phyloP scores from a whole-genome alignment of 495 filamentous ascomycete genomes.

The Trichoderma reesei region DNA sequence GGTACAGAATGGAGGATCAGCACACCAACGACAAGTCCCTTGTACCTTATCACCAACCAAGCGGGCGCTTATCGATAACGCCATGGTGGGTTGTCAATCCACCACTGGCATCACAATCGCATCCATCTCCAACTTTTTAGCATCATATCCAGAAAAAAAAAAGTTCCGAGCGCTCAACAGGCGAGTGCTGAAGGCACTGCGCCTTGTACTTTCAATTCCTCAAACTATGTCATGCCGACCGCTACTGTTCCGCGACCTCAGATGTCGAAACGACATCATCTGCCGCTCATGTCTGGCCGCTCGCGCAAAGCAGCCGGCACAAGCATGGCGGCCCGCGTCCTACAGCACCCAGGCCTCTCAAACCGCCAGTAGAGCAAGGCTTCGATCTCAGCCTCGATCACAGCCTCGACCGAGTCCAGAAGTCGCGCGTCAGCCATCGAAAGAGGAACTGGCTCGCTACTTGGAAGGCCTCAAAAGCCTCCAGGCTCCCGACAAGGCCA shows the following conservation, averaged over 20 bases:
- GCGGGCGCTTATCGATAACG: background rate
- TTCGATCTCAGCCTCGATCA: background rate
- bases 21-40: no score
- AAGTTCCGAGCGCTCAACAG: background rate
- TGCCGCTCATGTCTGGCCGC: slow-evolving; percentile 3
- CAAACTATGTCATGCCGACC: slow-evolving; percentile 3
- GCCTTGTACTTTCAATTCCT: background rate
- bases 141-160: background rate
- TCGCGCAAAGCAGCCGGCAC: slow-evolving; percentile 1
- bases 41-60: background rate
- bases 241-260: background rate
- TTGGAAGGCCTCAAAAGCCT: background rate
- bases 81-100: background rate
- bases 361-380: background rate
- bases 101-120: background rate
- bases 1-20: no score
- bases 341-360: background rate
- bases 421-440: background rate
- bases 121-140: background rate
- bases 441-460: background rate
- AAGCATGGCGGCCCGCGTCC: background rate
- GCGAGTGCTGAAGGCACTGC: background rate
- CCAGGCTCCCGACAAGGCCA: background rate
- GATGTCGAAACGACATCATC: slow-evolving; percentile 7
- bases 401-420: background rate